Evolutionary conservation across 257 asterid species (phyloP).

Genomic region (Phtheirospermum japonicum): DNA sequence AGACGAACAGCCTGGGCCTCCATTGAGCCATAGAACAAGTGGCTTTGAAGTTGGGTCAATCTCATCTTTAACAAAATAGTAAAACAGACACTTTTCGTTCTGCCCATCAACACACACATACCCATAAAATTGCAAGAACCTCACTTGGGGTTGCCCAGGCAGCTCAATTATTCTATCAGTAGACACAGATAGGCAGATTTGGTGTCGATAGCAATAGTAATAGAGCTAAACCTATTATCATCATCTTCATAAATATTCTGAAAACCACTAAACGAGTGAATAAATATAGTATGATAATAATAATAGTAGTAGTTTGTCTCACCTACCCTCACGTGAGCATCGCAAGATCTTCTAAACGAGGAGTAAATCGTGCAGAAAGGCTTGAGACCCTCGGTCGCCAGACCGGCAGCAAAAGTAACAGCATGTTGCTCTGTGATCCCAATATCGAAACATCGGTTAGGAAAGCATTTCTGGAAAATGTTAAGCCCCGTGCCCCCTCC

Average conservation of each 20-base stretch:
- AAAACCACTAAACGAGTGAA: no score
- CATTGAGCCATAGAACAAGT: slow-evolving; percentile 79
- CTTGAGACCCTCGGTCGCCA: slow-evolving; percentile 54
- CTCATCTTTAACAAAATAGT: slow-evolving; percentile 72
- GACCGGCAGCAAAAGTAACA: slow-evolving; percentile 58
- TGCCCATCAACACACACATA: slow-evolving; percentile 51
- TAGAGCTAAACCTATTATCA: slow-evolving; percentile 30
- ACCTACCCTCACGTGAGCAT: no score
- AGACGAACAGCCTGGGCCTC: slow-evolving; percentile 92
- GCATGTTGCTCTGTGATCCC: slow-evolving; percentile 62
- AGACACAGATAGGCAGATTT: slow-evolving; percentile 27
- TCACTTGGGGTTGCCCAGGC: slow-evolving; percentile 78
- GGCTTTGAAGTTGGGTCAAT: slow-evolving; percentile 57
- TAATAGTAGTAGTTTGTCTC: no score
- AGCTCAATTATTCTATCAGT: slow-evolving; percentile 45
- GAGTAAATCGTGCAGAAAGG: neutral
- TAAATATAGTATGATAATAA: no score
- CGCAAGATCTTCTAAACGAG: no score
- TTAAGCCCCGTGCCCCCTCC: no score
- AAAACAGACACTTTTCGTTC: slow-evolving; percentile 50
- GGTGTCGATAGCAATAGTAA: neutral
- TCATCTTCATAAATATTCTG: no score
- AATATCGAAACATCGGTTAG: slow-evolving; percentile 44
- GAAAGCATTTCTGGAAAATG: no score
- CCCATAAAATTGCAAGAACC: slow-evolving; percentile 66